These are phyloP conservation scores for Thielaviopsis musarum DNA, from an alignment of 2,329 filamentous ascomycete genomes.

Conservation along the genomic window DNA sequence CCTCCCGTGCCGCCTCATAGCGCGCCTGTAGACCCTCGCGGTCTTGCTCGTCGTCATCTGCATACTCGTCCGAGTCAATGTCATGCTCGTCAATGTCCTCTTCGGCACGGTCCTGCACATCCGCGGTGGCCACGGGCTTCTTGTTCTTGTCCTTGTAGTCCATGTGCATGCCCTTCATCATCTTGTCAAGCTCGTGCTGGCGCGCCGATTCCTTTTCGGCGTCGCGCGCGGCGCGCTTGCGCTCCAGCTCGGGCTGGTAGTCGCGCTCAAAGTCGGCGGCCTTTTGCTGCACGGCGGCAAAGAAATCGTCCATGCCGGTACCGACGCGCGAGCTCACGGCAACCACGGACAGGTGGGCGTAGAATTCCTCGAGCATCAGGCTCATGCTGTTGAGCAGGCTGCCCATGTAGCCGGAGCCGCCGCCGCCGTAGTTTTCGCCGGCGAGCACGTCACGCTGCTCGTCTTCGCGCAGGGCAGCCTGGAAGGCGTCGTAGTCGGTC, in stretches of 20 bases:
- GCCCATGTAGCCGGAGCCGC: slow-evolving; percentile 89
- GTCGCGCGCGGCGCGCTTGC: slow-evolving; percentile 57
- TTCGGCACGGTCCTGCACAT: slow-evolving; percentile 27
- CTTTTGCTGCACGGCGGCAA: slow-evolving; percentile 75
- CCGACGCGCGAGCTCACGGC: slow-evolving; percentile 88
- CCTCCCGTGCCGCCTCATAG: slow-evolving; percentile 59
- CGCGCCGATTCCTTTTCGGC: slow-evolving; percentile 53
- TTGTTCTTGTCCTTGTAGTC: slow-evolving; percentile 16
- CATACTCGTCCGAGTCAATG: slow-evolving; percentile 41
- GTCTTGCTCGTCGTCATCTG: slow-evolving; percentile 41
- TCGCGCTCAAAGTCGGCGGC: slow-evolving; percentile 74
- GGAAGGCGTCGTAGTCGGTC: slow-evolving; percentile 96
- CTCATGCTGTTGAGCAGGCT: slow-evolving; percentile 96
- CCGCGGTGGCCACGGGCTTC: slow-evolving; percentile 14
- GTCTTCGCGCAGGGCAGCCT: slow-evolving; percentile 64
- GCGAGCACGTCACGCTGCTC: slow-evolving; percentile 64
- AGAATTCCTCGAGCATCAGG: slow-evolving; percentile 92
- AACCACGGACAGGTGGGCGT: slow-evolving; percentile 82
- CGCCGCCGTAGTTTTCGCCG: slow-evolving; percentile 49
- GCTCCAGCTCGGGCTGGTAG: slow-evolving; percentile 83
- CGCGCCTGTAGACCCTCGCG: slow-evolving; percentile 53
- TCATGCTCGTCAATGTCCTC: slow-evolving; percentile 37
- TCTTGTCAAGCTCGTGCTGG: slow-evolving; percentile 70
- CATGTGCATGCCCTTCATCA: slow-evolving; percentile 82
- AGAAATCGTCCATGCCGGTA: slow-evolving; percentile 83